Conservation (phyloP, 208 protist species). For the Vickermania ingenoplastis region DNA sequence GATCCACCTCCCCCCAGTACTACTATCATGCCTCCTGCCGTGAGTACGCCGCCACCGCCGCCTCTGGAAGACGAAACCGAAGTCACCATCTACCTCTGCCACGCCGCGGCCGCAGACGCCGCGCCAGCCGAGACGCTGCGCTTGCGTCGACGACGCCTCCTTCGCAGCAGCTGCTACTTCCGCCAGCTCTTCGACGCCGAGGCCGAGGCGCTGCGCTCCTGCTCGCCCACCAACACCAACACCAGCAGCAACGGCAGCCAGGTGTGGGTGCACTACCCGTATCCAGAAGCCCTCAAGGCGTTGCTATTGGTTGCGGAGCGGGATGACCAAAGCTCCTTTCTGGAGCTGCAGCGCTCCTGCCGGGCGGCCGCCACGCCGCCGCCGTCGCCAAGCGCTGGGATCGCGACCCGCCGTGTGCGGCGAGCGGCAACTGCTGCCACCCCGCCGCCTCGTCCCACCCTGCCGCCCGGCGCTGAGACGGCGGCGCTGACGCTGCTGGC, state of each 20-base stretch:
- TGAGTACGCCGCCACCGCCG: not conserved
- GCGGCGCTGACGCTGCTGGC: slow-evolving; percentile 17
- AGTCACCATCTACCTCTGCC: not conserved
- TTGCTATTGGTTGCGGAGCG: too few relatives aligned
- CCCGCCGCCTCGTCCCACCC: too few relatives aligned
- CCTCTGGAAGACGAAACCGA: not conserved
- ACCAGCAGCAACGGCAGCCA: slow-evolving; percentile 3
- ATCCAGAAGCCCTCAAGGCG: too few relatives aligned
- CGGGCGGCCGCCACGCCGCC: too few relatives aligned
- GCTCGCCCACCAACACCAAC: slow-evolving; percentile 3
- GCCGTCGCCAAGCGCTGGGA: too few relatives aligned
- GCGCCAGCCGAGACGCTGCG: not conserved
- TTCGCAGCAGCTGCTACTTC: not conserved
- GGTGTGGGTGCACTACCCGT: too few relatives aligned
- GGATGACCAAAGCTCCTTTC: too few relatives aligned
- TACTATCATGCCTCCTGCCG: not conserved
- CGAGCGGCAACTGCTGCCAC: too few relatives aligned
- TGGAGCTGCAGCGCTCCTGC: too few relatives aligned
- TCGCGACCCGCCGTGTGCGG: too few relatives aligned
- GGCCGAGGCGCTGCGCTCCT: slow-evolving; percentile 3
- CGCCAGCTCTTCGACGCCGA: slow-evolving; percentile 3
- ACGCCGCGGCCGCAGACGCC: not conserved
- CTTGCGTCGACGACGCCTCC: slow-evolving; percentile 4
- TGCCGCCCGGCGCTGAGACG: too few relatives aligned
- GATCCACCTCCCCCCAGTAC: too few relatives aligned